These are phyloP conservation scores for Orbilia javanica DNA, from an alignment of 2,329 filamentous ascomycete genomes.

Conservation along the genomic window DNA sequence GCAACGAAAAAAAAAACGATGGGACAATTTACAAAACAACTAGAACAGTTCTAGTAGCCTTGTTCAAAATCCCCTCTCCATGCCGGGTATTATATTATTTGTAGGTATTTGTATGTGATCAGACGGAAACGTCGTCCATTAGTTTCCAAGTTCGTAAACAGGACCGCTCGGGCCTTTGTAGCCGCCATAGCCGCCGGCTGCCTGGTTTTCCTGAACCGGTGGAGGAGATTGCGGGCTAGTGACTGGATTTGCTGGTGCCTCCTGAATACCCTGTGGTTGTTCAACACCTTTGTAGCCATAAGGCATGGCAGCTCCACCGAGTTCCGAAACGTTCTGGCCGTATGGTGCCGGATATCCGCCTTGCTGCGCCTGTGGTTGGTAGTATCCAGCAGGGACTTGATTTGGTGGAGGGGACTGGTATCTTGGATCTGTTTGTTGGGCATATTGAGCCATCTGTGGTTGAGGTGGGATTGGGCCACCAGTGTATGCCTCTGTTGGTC, in stretches of 20 bases:
- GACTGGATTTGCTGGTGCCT: conserved; percentile 36
- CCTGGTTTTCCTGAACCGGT: conserved; percentile 24
- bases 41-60: neutral
- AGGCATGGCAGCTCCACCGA: conserved; percentile 48
- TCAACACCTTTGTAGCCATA: conserved; percentile 54
- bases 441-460: conserved; percentile 52
- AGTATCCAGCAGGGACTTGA: conserved; percentile 27
- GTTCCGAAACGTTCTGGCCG: conserved; percentile 52
- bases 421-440: conserved; percentile 7
- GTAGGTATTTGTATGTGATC: conserved; percentile 11
- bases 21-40: neutral
- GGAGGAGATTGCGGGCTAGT: conserved; percentile 29
- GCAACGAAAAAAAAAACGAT: conserved; percentile 3
- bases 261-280: conserved; percentile 47
- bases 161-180: conserved; percentile 48
- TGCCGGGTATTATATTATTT: conserved; percentile 12
- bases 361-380: conserved; percentile 42
- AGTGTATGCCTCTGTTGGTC: conserved; percentile 49
- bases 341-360: conserved; percentile 28
- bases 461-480: conserved; percentile 56
- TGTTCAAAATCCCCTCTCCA: neutral
- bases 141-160: conserved; percentile 53
- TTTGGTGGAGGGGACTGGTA: conserved; percentile 40
- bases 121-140: neutral
- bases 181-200: conserved; percentile 20